Evolutionary conservation across 495 filamentous ascomycete genomes (phyloP), one percentile per base, ranked within the genome.

Genomic region (Lophium mytilinum): DNA sequence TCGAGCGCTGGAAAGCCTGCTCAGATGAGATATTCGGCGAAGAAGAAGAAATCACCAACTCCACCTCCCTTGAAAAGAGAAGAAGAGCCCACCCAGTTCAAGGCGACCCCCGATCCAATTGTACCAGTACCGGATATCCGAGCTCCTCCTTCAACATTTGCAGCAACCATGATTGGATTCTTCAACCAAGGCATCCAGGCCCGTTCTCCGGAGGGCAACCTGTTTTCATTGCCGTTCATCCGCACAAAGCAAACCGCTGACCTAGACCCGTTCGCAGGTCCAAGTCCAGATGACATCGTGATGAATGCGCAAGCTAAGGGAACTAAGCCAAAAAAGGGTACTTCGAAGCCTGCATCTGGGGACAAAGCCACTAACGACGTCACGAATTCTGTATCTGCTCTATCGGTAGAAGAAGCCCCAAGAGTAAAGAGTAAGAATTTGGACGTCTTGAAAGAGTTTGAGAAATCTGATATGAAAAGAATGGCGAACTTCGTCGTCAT

Each of bases 401-500:
- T 91, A 35, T 83, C 77, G 47, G 73, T 94, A 12, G 81, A 83
- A 57, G 86, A 89, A 60, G 77, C 82, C 37, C 81, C 86, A 1
- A 82, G 82, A 40, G 81, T 86, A 11, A 90, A 84, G 68, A 90
- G 86, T 67, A 95, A 92, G 67, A 90, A 90, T 54, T 71, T 97
- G 15, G 80, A 97, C 68, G 90, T 97, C 5, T 62, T 92, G 10
- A 80, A 83, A 42, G 92, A 92, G 61, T 93, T 87, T 64, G 79
- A 84, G 64, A 90, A 85, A 56, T 76, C 79, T 19, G 83, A 81
- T 39, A 76, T 76, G 59, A 98, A 96, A 71, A 85, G 86, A 54
- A 82, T 80, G 37, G 90, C 89, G 47, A 96, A 89, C 64, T 97
- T 98, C 73, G 91, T 96, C 11, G 93, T 98, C 5, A 92, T 98